Evolutionary conservation across 345 rosid species (phyloP), one percentile per base, ranked within the genome.

Genomic region (Salix exigua): DNA sequence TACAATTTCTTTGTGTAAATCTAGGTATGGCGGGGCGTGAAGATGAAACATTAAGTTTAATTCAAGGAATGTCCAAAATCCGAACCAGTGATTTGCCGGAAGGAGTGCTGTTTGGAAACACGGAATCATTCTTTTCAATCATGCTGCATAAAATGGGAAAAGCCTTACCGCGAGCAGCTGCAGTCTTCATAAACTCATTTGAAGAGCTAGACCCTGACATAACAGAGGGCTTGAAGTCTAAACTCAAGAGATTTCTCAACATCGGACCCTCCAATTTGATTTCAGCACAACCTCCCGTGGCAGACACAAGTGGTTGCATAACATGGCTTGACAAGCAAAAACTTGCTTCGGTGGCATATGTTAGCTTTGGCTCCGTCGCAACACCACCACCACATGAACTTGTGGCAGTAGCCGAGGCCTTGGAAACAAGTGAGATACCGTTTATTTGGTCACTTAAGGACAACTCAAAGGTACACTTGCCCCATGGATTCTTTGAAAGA

Each of bases 371-470:
- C 2, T 60, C 88, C 0, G 84, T 79, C 9, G 72, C 61, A 46
- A 62, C 71, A 13, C 87, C 86, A 1, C 82, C 87, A n/a, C 80
- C 79, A 4, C 5, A 60, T 12, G 88, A 88, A 68, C 62, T 86
- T 18, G 67, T 17, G 35, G 86, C 82, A 11, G 48, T 83, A 26
- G 86, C 88, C 2, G 86, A 82, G 61, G 88, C 79, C 1, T 33
- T 85, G 63, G 90, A 83, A 23, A 84, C 76, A 19, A 68, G 70
- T 53, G 35, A 14, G 25, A 73, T 72, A 19, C 82, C 85, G 0
- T 85, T 83, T 70, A 31, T 87, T 66, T 87, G 89, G 89, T 85
- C 89, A 7, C 77, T 87, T 6, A 79, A 73, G 72, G 75, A 77
- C n/a, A 50, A 28, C 16, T 33, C 44, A 17, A 75, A 71, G 75